Evolutionary conservation across 1,284 basidiomycete genomes (phyloP).

Genomic region (Trichosporon ovoides): DNA sequence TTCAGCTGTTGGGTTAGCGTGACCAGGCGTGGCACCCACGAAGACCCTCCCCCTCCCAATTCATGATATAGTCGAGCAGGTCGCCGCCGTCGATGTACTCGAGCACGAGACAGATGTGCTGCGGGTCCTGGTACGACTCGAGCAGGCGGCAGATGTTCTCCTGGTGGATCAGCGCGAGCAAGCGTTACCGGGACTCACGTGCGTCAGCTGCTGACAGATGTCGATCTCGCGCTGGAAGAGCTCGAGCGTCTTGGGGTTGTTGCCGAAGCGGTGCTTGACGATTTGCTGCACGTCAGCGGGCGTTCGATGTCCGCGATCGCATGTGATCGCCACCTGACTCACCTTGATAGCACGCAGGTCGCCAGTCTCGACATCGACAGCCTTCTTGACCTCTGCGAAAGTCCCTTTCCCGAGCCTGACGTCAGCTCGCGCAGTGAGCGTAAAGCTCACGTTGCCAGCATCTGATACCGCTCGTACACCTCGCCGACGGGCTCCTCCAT

Average conservation of each 20-base stretch:
- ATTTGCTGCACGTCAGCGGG: constrained; percentile 51
- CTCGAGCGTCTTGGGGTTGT: constrained; percentile 50
- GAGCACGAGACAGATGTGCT: constrained; percentile 56
- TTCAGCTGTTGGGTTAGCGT: constrained; percentile 34
- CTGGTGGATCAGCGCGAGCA: constrained; percentile 25
- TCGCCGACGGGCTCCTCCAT: constrained; percentile 49
- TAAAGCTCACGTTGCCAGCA: constrained; percentile 38
- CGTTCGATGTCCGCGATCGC: constrained; percentile 39
- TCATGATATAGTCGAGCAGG: constrained; percentile 72
- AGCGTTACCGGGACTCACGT: constrained; percentile 49
- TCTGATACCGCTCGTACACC: constrained; percentile 44
- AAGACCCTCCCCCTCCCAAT: constrained; percentile 52
- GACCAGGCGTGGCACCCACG: constrained; percentile 50
- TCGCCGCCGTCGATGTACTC: constrained; percentile 76
- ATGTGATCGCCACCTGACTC: constrained; percentile 27
- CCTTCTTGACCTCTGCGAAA: constrained; percentile 48
- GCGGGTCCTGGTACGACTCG: constrained; percentile 67
- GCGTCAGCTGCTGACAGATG: constrained; percentile 68
- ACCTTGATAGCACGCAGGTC: constrained; percentile 48
- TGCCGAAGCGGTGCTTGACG: constrained; percentile 48
- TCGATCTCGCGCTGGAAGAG: constrained; percentile 69
- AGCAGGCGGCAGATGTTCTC: constrained; percentile 74
- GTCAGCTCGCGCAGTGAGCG: constrained; percentile 8
- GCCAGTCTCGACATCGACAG: constrained; percentile 45
- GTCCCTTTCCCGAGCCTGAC: constrained; percentile 46